Evolutionary conservation across 2,329 filamentous ascomycete genomes (phyloP), one percentile per base, ranked within the genome.

Genomic region (Aspergillus japonicus): DNA sequence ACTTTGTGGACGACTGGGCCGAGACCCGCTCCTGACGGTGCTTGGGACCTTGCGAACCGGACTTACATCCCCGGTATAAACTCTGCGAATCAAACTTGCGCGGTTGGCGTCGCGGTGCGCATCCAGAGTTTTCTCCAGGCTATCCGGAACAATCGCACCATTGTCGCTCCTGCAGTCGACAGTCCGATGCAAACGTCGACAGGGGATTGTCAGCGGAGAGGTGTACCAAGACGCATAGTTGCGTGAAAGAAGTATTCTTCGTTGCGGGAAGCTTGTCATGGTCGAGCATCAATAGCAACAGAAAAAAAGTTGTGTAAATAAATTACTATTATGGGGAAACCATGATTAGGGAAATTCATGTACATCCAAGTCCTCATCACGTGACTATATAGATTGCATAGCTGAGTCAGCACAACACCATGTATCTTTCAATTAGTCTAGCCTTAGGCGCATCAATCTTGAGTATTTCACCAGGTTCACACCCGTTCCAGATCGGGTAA

Each of bases 91-190:
- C 39, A 77, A 54, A 26, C 68, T 67, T 39, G 69, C 69, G 50
- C 73, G 71, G 62, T 80, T 80, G 11, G 68, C 66, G 12, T 64
- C 63, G 47, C 77, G 75, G 63, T 80, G 78, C 24, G 76, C 76
- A 57, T 77, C 73, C 33, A 80, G 69, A 5, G 78, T 80, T 57
- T 72, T 73, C 31, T 64, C 63, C 23, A 78, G 71, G 54, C 73
- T 77, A 52, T 71, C 68, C 29, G 68, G 64, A 57, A 73, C 66
- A 33, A 78, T 66, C 33, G 68, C 62, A 14, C 63, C 50, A 29
- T 68, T 60, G 29, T 70, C 16, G 26, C 42, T 19, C n/a, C 61
- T 53, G 55, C 61, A 47, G 56, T 63, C 64, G 42, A 68, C 57
- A 8, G 16, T 29, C 21, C 56, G 60, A 57, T 35, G 56, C 8